phyloP scores from a whole-genome alignment of 441 rosid genomes.

The Mallotus repandus region DNA sequence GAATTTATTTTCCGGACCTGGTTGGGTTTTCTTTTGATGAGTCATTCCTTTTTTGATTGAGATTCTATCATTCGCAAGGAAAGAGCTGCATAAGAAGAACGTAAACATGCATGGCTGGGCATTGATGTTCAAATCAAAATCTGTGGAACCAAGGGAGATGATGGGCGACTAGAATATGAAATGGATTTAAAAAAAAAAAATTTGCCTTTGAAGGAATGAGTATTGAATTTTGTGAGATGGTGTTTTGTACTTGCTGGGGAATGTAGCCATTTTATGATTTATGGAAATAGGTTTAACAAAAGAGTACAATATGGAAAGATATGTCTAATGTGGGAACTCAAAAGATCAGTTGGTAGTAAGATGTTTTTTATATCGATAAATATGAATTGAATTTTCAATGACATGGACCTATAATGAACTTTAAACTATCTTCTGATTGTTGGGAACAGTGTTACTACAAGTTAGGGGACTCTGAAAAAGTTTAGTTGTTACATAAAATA shows the following conservation, averaged over 20 bases:
- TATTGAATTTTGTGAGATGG: conserved; percentile 1
- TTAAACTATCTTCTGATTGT: not conserved
- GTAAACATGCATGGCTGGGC: not conserved
- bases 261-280: not conserved
- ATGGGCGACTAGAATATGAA: not conserved
- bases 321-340: not conserved
- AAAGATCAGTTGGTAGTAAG: not conserved
- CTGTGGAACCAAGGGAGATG: conserved; percentile 1
- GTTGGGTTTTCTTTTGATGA: not conserved
- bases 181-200: not conserved
- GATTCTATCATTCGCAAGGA: not conserved
- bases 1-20: not conserved
- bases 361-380: not conserved
- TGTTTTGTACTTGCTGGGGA: not conserved
- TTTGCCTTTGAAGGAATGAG: not conserved
- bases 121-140: not conserved
- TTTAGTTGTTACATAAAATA: not conserved
- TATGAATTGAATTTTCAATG: not conserved
- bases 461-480: not conserved
- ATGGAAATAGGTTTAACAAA: not conserved
- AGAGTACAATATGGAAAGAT: not conserved
- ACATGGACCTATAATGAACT: not conserved
- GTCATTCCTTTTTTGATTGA: not conserved
- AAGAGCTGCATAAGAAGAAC: not conserved
- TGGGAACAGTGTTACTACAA: not conserved